Percentiles rank a stretch among this genome's conserved stretches.
Conservation (phyloP, 2,329 filamentous ascomycete genomes). For the Canariomyces notabilis region DNA sequence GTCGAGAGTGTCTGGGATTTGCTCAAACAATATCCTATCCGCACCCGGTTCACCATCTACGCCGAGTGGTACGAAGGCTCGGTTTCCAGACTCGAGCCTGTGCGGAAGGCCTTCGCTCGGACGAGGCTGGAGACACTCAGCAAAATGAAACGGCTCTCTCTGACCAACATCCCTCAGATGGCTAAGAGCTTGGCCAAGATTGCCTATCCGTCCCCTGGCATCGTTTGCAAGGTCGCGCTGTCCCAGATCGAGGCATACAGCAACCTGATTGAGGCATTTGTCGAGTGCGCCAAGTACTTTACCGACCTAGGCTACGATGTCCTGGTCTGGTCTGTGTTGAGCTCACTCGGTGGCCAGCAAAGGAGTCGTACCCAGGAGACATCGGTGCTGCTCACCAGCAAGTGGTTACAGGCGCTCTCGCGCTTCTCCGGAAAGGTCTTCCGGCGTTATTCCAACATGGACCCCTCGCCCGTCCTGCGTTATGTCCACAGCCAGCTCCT, state of each 20-base stretch:
- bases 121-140: conserved; percentile 75
- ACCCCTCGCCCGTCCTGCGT: conserved; percentile 77
- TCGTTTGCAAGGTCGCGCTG: conserved; percentile 85
- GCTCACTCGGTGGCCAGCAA: conserved; percentile 56
- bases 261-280: conserved; percentile 90
- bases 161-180: conserved; percentile 81
- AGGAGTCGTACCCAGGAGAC: conserved; percentile 59
- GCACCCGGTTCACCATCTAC: conserved; percentile 80
- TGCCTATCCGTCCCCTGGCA: conserved; percentile 82
- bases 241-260: conserved; percentile 90
- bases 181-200: conserved; percentile 85
- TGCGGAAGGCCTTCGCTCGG: conserved; percentile 71
- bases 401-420: conserved; percentile 86
- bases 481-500: conserved; percentile 84
- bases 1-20: conserved; percentile 85
- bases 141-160: conserved; percentile 82
- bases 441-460: conserved; percentile 76
- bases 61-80: conserved; percentile 85
- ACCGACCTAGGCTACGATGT: conserved; percentile 90
- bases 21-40: conserved; percentile 70
- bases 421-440: conserved; percentile 90
- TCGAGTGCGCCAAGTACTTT: conserved; percentile 92
- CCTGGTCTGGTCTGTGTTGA: conserved; percentile 86
- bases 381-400: conserved; percentile 70
- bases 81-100: conserved; percentile 69